Conservation (phyloP, 1,284 basidiomycete genomes). For the Anthracocystis panici-leucophaei region DNA sequence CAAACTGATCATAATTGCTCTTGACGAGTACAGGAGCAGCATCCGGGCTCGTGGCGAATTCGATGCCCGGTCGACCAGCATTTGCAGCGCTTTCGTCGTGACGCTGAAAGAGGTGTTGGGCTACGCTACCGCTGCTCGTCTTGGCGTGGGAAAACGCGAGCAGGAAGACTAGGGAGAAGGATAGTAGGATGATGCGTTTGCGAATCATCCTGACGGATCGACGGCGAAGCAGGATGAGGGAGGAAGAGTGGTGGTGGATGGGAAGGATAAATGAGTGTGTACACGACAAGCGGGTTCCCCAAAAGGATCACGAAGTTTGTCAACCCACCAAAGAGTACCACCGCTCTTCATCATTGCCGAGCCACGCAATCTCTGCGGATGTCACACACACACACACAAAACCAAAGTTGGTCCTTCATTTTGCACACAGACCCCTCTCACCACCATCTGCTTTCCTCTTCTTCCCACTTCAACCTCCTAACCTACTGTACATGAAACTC, state of each 20-base stretch:
- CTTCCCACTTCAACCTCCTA: not conserved
- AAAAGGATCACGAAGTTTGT: no score
- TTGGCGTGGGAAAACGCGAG: not conserved
- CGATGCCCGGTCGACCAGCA: not conserved
- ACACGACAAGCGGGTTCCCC: no score
- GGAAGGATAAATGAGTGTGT: not conserved
- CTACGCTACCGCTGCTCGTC: not conserved
- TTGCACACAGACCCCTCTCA: not conserved
- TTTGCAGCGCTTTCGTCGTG: not conserved
- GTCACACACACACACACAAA: not conserved
- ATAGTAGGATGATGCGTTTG: not conserved
- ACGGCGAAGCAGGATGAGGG: not conserved
- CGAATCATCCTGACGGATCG: not conserved
- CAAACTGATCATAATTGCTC: conserved; percentile 27
- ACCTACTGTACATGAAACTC: no score
- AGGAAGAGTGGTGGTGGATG: not conserved
- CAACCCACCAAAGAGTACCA: not conserved
- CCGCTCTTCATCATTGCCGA: not conserved
- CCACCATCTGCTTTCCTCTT: not conserved
- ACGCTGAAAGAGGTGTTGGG: conserved; percentile 6
- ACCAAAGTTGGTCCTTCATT: conserved; percentile 1
- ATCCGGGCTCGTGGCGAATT: not conserved
- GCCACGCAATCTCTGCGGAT: not conserved
- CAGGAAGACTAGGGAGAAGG: not conserved
- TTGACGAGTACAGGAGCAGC: conserved; percentile 1